phyloP scores from a whole-genome alignment of 2,329 filamentous ascomycete species.

The Nemania serpens region DNA sequence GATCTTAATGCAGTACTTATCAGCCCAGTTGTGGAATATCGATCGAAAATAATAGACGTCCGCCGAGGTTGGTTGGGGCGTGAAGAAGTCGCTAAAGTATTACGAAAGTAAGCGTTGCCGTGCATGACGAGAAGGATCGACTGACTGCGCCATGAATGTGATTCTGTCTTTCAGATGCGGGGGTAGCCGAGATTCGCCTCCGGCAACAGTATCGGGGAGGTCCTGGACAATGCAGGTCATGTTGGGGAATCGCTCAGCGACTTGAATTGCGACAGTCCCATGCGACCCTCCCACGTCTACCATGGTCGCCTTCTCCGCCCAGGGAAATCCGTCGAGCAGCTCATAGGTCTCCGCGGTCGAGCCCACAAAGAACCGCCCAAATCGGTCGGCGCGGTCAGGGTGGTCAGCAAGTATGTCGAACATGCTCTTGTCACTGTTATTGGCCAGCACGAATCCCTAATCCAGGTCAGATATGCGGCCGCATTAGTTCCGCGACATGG shows the following conservation, averaged over 20 bases:
- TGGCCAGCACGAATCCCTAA: too few species aligned
- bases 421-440: too few species aligned
- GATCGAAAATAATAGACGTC: constrained; percentile 38
- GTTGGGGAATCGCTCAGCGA: constrained; percentile 34
- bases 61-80: constrained; percentile 21
- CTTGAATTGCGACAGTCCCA: constrained; percentile 33
- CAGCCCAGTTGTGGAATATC: constrained; percentile 41
- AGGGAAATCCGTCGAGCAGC: constrained; percentile 32
- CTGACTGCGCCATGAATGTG: constrained; percentile 29
- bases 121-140: background rate
- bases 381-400: too few species aligned
- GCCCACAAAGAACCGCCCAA: too few species aligned
- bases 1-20: constrained; percentile 41
- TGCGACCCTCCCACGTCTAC: constrained; percentile 38
- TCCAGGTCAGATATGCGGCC: too few species aligned
- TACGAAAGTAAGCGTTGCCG: too few species aligned
- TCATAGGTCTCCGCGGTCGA: too few species aligned
- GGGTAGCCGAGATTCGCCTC: constrained; percentile 24
- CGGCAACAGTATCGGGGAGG: constrained; percentile 24
- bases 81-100: constrained; percentile 32
- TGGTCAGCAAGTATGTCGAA: too few species aligned
- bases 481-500: too few species aligned
- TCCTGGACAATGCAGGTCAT: constrained; percentile 36
- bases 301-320: constrained; percentile 31
- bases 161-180: constrained; percentile 26